A percentile compares a stretch with the other conserved stretches of the same genome.
These are phyloP conservation scores for Debaryomycetaceae sp. DNA, from an alignment of 1,139 yeast genomes.

Conservation along the genomic window DNA sequence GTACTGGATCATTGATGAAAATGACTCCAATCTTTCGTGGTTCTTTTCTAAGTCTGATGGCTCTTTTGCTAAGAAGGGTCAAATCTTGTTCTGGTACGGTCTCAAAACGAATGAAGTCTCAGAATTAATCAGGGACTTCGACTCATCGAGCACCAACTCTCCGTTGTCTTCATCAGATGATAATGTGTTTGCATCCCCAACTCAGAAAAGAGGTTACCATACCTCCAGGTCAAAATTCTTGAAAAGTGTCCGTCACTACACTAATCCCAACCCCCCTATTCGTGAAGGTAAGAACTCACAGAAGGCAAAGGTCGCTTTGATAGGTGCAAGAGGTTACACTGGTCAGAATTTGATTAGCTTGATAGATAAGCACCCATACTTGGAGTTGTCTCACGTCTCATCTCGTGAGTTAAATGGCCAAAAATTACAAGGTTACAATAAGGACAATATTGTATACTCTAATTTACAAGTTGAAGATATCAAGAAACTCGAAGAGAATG, in stretches of 20 bases:
- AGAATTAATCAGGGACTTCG: constrained; percentile 63
- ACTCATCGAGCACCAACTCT: constrained; percentile 34
- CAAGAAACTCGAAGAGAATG: constrained; percentile 66
- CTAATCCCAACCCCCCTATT: constrained; percentile 75
- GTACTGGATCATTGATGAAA: constrained; percentile 89
- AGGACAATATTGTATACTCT: constrained; percentile 73
- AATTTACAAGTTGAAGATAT: constrained; percentile 88
- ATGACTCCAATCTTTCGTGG: constrained; percentile 89
- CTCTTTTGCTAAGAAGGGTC: constrained; percentile 84
- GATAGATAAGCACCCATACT: constrained; percentile 81
- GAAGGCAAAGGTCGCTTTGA: constrained; percentile 77
- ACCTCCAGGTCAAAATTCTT: constrained; percentile 10
- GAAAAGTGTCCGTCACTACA: constrained; percentile 13
- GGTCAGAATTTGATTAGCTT: constrained; percentile 89
- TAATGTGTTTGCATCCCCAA: constrained; percentile 36
- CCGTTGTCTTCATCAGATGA: constrained; percentile 41
- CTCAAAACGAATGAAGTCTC: constrained; percentile 64
- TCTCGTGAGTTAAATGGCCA: constrained; percentile 92
- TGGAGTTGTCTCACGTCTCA: constrained; percentile 89
- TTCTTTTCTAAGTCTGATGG: constrained; percentile 93
- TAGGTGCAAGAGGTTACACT: constrained; percentile 98
- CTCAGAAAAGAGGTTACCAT: constrained; percentile 43
- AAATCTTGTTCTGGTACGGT: constrained; percentile 94
- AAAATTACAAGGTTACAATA: constrained; percentile 81
- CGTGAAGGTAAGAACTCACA: constrained; percentile 58